Percentiles rank a stretch among this genome's conserved stretches.
Conservation (phyloP, 345 rosid species). For the Ceriops tagal region DNA sequence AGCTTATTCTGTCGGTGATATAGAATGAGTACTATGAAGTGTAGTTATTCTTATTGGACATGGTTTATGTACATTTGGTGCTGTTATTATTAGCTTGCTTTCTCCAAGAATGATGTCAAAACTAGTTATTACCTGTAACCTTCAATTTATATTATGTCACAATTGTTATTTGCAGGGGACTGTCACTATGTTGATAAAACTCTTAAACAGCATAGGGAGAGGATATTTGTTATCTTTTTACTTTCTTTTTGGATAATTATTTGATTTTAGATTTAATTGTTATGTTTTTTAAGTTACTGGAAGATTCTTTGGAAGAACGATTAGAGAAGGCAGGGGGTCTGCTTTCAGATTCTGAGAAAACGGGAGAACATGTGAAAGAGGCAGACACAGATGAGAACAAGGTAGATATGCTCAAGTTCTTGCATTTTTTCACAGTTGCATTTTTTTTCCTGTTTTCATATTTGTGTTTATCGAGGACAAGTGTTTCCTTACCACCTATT, state of each 20-base stretch:
- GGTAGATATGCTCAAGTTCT: slow-evolving; percentile 38
- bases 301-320: slow-evolving; percentile 84
- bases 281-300: slow-evolving; percentile 60
- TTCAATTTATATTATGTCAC: no score
- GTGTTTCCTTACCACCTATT: not conserved
- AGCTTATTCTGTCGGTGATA: no score
- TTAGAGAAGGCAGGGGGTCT: slow-evolving; percentile 72
- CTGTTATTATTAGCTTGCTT: no score
- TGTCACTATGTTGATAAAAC: no score
- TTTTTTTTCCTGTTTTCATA: not conserved
- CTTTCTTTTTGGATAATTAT: not conserved
- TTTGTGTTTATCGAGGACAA: not conserved
- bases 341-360: slow-evolving; percentile 77
- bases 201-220: not conserved
- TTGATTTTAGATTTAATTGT: slow-evolving; percentile 3
- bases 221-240: not conserved
- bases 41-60: no score
- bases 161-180: no score
- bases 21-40: no score
- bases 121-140: no score
- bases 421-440: not conserved
- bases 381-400: slow-evolving; percentile 78
- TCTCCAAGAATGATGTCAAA: no score
- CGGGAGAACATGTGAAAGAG: slow-evolving; percentile 78
- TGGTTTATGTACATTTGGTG: no score